Base-by-base conservation (phyloP, 768 basidiomycete species). In the Agaricus blazei region DNA sequence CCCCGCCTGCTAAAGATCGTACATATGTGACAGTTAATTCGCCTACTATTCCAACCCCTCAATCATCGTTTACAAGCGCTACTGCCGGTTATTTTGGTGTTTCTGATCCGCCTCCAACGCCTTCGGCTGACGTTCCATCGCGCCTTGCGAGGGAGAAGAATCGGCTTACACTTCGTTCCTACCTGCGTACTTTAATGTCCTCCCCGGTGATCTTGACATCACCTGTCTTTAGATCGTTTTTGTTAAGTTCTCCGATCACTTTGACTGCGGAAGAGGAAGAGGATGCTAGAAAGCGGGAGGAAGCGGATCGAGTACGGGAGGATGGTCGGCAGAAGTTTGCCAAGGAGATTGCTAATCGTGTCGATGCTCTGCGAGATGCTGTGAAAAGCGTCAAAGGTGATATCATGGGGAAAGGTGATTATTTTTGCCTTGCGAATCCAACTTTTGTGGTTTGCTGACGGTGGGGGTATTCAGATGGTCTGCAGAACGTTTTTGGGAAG, bases 121-220 rank as follows among this genome's bases (percentile, higher is more conserved):
- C 50, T 15, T 1, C 36, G 7, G 50, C 55, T 9, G 53, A 47
- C 29, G 59, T 61, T 26, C 67, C 73, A 27, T 75, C 77, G 23
- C 83, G 84, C 34, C 77, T 96, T 23, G 77, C 92, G 1, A 78
- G 97, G 26, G 97, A 99, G 68, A 96, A 94, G 79, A 99, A 99
- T 64, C 78, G 97, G 12, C 75, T 99, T 3, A 98, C 97, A 0
- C 81, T 99, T 15, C 84, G 97, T 19, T 86, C 93, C 0, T 98
- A 98, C 70, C 79, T 99, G n/a, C 88, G 91, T 60, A 69, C 83
- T 1, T 74, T 99, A 28, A 76, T 98, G 52, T 69, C 82, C 24
- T 83, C 83, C 1, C 81, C 85, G 0, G 75, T 77, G 23, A 78
- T 97, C n/a, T 86, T 88, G 3, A 87, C 88, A 43, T 93, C 92